Base-by-base conservation (phyloP, 352 stramenopile species). In the Globisporangium abappressorium region DNA sequence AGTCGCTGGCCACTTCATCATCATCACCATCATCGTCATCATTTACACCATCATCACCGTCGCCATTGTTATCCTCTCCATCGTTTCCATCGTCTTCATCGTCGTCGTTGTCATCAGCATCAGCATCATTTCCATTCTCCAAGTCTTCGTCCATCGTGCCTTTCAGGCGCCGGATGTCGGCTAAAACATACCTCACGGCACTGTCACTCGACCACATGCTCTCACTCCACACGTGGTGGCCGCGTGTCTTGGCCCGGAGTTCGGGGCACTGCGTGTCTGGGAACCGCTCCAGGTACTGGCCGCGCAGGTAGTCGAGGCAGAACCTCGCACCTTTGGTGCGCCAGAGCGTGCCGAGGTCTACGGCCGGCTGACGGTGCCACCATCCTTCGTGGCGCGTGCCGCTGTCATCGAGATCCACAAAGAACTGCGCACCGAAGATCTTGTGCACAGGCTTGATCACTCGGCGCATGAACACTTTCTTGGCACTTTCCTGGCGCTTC, bases 121-220 rank as follows among this genome's bases (percentile, higher is more conserved):
- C 54, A 22, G 12, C 38, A 22, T 43, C 49, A 12, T 12, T 30
- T 6, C 30, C 36, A 38, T 30, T 5, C 7, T 28, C 30, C 28
- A n/a, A 7, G 41, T 38, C 41, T n/a, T 43, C 41, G 58, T 56
- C 33, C 26, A 46, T 57, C 28, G 22, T 55, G 58, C 54, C 51
- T 24, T 76, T 74, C 12, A 68, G 5, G 34, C 36, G 54, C 2
- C 62, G 47, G 18, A 80, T 76, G 36, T 69, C 53, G 30, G 28
- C n/a, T 26, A 80, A 24, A 26, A 71, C 57, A 28, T 64, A 33
- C 7, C 12, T 5, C 38, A 64, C 54, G 3, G 2, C 36, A 11
- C 5, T 7, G 3, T 64, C 57, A 7, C 65, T 67, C 26, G 74
- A 76, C 74, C 74, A 80, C 74, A 80, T 80, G 62, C 69, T 78